These are phyloP conservation scores for Eugenia klotzschiana DNA, from an alignment of 441 rosid genomes.

Conservation along the genomic window DNA sequence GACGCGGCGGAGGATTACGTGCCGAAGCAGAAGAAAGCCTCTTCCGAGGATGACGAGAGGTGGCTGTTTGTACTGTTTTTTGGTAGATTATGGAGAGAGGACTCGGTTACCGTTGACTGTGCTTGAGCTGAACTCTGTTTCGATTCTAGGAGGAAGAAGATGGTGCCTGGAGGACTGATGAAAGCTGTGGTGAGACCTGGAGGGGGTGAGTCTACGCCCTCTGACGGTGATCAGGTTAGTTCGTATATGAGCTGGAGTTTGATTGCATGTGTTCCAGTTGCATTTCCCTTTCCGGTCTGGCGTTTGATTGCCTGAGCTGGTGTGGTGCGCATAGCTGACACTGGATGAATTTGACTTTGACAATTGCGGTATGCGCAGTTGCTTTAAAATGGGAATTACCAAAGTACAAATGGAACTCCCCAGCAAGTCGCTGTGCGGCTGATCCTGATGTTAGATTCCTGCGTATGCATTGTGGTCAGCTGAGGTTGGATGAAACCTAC, in stretches of 20 bases:
- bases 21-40: conserved; percentile 38
- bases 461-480: background rate
- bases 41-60: conserved; percentile 62
- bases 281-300: background rate
- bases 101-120: background rate
- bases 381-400: background rate
- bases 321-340: background rate
- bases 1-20: conserved; percentile 15
- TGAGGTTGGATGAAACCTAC: background rate
- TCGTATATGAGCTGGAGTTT: background rate
- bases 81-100: background rate
- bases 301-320: background rate
- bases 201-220: conserved; percentile 71
- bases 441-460: background rate
- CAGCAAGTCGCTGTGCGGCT: background rate
- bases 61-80: background rate
- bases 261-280: background rate
- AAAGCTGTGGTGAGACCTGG: conserved; percentile 89
- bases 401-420: background rate
- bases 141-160: conserved; percentile 59
- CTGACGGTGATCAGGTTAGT: conserved; percentile 88
- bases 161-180: conserved; percentile 80
- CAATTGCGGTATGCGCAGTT: background rate
- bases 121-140: background rate
- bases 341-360: background rate